These are phyloP conservation scores for Thielaviopsis punctulata DNA, from an alignment of 2,329 filamentous ascomycete species.

Conservation along the genomic window DNA sequence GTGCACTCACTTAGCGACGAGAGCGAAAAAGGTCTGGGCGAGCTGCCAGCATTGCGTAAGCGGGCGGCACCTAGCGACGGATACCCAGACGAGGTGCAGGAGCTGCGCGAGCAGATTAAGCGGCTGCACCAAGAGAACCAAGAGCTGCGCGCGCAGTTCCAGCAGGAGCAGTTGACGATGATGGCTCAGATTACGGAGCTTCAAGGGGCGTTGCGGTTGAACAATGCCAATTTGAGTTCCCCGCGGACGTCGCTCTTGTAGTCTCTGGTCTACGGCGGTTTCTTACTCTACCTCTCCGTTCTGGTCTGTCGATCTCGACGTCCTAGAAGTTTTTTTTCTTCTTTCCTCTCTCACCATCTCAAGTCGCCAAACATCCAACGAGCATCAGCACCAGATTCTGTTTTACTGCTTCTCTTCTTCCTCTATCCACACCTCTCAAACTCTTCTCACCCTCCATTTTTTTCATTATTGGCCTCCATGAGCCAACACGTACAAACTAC, in stretches of 20 bases:
- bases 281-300: constrained; percentile 14
- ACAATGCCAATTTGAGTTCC: constrained; percentile 12
- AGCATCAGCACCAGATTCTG: neutral
- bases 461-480: neutral
- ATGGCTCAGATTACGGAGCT: constrained; percentile 31
- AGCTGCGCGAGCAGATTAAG: constrained; percentile 48
- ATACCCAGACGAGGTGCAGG: constrained; percentile 28
- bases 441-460: neutral
- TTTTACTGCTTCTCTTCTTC: neutral
- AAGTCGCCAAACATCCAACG: neutral
- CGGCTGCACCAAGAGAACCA: constrained; percentile 48
- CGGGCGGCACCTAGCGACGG: constrained; percentile 1
- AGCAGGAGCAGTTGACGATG: constrained; percentile 31
- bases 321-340: constrained; percentile 14
- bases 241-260: constrained; percentile 3
- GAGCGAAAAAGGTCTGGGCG: constrained; percentile 21
- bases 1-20: constrained; percentile 28
- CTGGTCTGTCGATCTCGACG: constrained; percentile 25
- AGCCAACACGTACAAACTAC: neutral
- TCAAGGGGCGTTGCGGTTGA: constrained; percentile 24
- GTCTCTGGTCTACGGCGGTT: neutral
- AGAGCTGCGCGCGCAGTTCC: constrained; percentile 34
- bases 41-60: constrained; percentile 2
- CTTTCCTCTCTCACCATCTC: neutral
- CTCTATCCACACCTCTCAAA: neutral